Conservation (phyloP, 2,329 filamentous ascomycete species). For the Talaromyces sp. region DNA sequence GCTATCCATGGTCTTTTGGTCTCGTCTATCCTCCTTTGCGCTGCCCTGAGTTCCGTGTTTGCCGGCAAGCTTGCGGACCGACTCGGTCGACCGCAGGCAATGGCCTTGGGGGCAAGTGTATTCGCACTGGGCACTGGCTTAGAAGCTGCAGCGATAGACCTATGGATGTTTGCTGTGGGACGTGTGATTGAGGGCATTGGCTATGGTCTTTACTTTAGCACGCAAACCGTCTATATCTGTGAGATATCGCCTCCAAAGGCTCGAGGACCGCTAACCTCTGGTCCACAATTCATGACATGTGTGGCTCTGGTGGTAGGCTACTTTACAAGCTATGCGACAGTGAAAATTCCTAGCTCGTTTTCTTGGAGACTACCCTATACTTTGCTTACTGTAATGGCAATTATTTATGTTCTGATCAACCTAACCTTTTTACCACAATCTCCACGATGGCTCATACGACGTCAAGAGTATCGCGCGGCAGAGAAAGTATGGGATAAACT, state of each 20-base stretch:
- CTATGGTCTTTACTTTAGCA: background rate
- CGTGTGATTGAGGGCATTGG: background rate
- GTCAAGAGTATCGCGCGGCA: background rate
- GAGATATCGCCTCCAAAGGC: background rate
- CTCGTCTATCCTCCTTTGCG: conserved; percentile 58
- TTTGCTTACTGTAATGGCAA: background rate
- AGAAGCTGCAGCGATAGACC: background rate
- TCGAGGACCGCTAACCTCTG: background rate
- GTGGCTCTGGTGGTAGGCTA: background rate
- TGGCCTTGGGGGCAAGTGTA: background rate
- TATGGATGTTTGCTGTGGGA: background rate
- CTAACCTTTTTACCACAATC: background rate
- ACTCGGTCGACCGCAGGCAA: conserved; percentile 24
- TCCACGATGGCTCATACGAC: background rate
- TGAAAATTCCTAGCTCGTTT: background rate
- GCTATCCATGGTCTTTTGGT: conserved; percentile 57
- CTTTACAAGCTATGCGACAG: background rate
- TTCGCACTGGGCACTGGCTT: background rate
- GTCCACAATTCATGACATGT: background rate
- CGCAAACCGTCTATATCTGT: background rate
- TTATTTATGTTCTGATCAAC: too few species aligned
- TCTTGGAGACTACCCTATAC: background rate
- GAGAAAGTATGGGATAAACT: background rate
- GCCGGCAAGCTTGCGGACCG: conserved; percentile 53
- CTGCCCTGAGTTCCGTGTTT: conserved; percentile 56